Conservation (phyloP, 148 eudicot genomes). For the Nepenthes mirabilis region DNA sequence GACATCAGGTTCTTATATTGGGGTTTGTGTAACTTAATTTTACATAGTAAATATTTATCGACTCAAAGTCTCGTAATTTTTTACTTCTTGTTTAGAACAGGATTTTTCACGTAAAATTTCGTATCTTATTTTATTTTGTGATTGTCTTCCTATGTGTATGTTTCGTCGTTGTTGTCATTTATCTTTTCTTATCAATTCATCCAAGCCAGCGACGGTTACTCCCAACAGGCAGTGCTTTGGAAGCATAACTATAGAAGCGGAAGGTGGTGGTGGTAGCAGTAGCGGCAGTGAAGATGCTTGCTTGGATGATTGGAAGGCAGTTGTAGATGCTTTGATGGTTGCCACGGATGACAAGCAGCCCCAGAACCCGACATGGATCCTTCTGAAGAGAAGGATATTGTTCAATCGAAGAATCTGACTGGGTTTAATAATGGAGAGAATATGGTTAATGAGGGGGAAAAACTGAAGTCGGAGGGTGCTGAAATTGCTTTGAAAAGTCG, state of each 20-base stretch:
- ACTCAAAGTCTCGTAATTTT: constrained; percentile 2
- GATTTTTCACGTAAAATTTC: too few relatives aligned
- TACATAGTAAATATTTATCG: constrained; percentile 7
- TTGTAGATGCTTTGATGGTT: constrained; percentile 76
- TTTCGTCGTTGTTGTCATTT: too few relatives aligned
- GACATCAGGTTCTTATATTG: too few relatives aligned
- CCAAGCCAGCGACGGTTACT: constrained; percentile 42
- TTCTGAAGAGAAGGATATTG: constrained; percentile 7
- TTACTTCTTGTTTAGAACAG: too few relatives aligned
- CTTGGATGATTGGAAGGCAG: constrained; percentile 92
- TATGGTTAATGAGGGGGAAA: constrained; percentile 9
- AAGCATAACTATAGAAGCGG: constrained; percentile 56
- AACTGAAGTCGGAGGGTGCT: constrained; percentile 18
- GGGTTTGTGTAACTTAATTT: too few relatives aligned
- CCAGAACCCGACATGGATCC: constrained; percentile 10
- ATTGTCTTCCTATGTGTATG: too few relatives aligned
- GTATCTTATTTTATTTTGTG: too few relatives aligned
- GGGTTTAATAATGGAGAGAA: constrained; percentile 4
- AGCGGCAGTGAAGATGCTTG: constrained; percentile 39
- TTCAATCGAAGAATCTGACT: constrained; percentile 5
- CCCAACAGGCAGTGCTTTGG: constrained; percentile 50
- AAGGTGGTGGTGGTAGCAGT: constrained; percentile 22
- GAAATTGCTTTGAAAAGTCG: constrained; percentile 19
- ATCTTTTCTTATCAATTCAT: constrained; percentile 3
- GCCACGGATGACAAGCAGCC: constrained; percentile 27